Evolutionary conservation across 371 early-diverging fungal genomes (phyloP), one percentile per base, ranked within the genome.

Genomic region (Neoconidiobolus thromboides): DNA sequence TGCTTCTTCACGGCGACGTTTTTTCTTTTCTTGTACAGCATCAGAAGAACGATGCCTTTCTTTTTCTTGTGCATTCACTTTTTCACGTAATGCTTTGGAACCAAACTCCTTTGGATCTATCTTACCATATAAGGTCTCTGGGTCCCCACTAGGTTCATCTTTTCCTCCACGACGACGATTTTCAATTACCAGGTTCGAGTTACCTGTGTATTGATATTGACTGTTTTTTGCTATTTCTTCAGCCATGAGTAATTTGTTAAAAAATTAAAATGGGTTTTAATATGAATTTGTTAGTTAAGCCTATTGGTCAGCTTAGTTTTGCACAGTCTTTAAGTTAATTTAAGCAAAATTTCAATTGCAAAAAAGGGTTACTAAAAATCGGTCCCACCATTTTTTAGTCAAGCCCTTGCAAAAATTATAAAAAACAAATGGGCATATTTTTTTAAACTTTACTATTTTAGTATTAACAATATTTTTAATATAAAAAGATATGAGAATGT

Each of bases 61-160:
- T 62, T 81, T 74, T 53, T 85, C 85, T 58, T 80, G 70, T 62
- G 79, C 80, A 60, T 79, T 80, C 44, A 80, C 73, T 47, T 74
- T 68, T 52, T 82, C 82, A 60, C 86, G 73, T 43, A 76, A 71
- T 3, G 89, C 92, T 14, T 86, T 74, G 52, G 80, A 75, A 58
- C 98, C 98, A 73, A 97, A 89, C 41, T 82, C 79, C 65, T 82
- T 84, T 5, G 82, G 77, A 68, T 89, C 78, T 14, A 96, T 83
- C 48, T 80, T 77, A 40, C 95, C 96, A 73, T 76, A 82, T 41
- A 97, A 73, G 2, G 93, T 76, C 67, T 92, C 96, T 39, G 92
- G 86, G 65, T 96, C 96, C n/a, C 95, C 96, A 36, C 89, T 85
- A 36, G 94, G 93, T 67, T 96, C 96, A 75, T 86, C 89, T 57